These are phyloP conservation scores for Coniella lustricola DNA, from an alignment of 2,329 filamentous ascomycete species.

Conservation along the genomic window DNA sequence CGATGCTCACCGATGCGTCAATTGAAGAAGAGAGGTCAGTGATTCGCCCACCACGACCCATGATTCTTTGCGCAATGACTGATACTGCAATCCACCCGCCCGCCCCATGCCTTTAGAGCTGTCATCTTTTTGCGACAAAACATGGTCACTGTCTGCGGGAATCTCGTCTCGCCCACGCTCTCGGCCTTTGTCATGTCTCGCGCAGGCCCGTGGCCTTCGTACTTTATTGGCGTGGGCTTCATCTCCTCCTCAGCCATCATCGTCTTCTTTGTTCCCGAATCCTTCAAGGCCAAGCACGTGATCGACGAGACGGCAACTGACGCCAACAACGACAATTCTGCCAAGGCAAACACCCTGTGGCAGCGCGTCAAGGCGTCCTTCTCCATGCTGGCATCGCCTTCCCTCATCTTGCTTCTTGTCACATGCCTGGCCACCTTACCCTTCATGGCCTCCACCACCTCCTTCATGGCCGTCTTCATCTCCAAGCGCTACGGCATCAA, in stretches of 20 bases:
- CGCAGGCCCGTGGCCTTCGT: slow-evolving; percentile 22
- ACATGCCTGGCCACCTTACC: slow-evolving; percentile 11
- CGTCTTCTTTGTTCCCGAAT: slow-evolving; percentile 24
- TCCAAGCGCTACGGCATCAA: slow-evolving; percentile 25
- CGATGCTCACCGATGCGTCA: slow-evolving; percentile 2
- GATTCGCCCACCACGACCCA: neutral
- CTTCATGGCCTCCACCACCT: neutral
- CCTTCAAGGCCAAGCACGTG: slow-evolving; percentile 13
- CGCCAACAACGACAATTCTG: neutral
- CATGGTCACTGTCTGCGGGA: slow-evolving; percentile 6
- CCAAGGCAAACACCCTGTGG: neutral
- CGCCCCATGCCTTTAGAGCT: neutral
- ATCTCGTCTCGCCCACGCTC: slow-evolving; percentile 21
- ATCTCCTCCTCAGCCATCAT: slow-evolving; percentile 1
- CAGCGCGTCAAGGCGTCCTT: slow-evolving; percentile 8
- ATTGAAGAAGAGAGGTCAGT: slow-evolving; percentile 5
- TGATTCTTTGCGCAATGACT: neutral
- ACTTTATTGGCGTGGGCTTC: slow-evolving; percentile 18
- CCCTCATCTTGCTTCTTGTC: slow-evolving; percentile 17
- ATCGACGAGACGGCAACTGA: neutral
- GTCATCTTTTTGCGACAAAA: slow-evolving; percentile 1
- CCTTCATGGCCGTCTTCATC: slow-evolving; percentile 25
- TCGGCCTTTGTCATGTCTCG: slow-evolving; percentile 24
- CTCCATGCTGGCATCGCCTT: slow-evolving; percentile 13
- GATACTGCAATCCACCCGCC: no score